phyloP scores from a whole-genome alignment of 2,329 filamentous ascomycete genomes.

The Sporothrix humicola region DNA sequence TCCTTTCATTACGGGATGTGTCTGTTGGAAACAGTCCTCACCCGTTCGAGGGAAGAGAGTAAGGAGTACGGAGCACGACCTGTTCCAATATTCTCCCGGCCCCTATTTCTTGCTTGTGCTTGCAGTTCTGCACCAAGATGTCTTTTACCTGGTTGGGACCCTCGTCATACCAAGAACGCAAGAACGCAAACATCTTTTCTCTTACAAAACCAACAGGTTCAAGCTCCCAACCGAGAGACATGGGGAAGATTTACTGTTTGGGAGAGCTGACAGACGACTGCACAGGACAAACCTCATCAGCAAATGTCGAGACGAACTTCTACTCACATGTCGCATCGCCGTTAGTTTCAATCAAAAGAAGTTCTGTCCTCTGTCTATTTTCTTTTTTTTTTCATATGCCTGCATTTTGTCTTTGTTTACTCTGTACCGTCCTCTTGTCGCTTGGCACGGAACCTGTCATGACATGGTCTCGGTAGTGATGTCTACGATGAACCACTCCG shows the following conservation, averaged over 20 bases:
- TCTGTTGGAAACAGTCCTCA: constrained; percentile 21
- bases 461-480: neutral
- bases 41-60: too few relatives aligned
- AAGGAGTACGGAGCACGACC: too few relatives aligned
- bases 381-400: neutral
- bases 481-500: too few relatives aligned
- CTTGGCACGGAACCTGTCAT: neutral
- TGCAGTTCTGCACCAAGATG: neutral
- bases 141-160: neutral
- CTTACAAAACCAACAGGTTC: neutral
- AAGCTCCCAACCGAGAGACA: neutral
- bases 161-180: constrained; percentile 2
- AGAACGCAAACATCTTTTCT: neutral
- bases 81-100: neutral
- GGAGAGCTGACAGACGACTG: neutral
- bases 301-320: neutral
- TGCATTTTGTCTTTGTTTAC: neutral
- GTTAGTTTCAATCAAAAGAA: neutral
- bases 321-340: neutral
- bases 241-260: neutral
- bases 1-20: constrained; percentile 29
- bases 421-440: neutral
- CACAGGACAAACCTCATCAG: neutral
- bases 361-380: neutral
- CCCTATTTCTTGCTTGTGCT: neutral